Base-by-base conservation (phyloP, 768 basidiomycete species). In the Mycena alexandri region DNA sequence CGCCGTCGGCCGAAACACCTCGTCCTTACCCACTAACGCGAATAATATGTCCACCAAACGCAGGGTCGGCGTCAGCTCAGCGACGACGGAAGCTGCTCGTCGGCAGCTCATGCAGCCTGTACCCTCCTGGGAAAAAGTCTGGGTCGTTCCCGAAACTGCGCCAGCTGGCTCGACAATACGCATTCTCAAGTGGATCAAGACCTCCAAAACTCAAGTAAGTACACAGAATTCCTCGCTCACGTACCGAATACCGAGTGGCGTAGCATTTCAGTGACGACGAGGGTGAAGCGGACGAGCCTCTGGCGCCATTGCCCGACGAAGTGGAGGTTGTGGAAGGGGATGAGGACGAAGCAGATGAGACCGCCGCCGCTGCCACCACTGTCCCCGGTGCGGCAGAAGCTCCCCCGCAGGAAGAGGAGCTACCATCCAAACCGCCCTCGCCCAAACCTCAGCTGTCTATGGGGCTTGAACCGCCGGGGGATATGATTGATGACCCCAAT, bases 201-300 rank as follows among this genome's bases (percentile, higher is more conserved):
- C 92, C 16, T 91, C 94, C 63, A 92, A 89, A 77, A 82, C 83
- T 52, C 93, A 93, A 83, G 93, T 92, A 72, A 59, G 87, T 68
- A 24, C 11, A 38, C 46, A 9, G n/a, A 24, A 14, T 29, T 38
- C n/a, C 9, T n/a, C 57, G 52, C 47, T 52, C 25, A 12, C 19
- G 16, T 44, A 42, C 42, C 63, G 63, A 33, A 51, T 16, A 9
- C 11, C 24, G 29, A 29, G 29, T 29, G 29, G 24, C 67, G n/a
- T 68, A 95, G 93, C 92, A 94, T 85, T 95, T 95, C 73, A 93
- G 91, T 73, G 93, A 95, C 73, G 92, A 94, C 65, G 94, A 95
- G 73, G 91, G 87, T 56, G 91, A 89, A 68, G 87, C 81, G 0
- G 92, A 95, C 71, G 92, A 93, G 72, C 93, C 93, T 16, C 83